phyloP scores from a whole-genome alignment of 352 stramenopile species.

The Halophytophthora batemanensis region DNA sequence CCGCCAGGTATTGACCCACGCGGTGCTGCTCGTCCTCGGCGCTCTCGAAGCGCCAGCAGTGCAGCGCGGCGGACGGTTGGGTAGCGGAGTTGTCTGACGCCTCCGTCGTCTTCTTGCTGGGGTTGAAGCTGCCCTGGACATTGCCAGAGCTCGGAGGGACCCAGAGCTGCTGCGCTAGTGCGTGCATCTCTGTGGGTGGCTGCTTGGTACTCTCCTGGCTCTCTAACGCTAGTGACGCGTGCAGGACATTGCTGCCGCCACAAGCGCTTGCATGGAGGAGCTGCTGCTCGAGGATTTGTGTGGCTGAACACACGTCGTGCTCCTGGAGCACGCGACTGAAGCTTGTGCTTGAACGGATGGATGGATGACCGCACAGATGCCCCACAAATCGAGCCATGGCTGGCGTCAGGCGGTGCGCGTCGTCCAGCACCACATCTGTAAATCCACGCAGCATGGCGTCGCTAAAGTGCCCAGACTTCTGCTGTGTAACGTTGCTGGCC shows the following conservation, averaged over 20 bases:
- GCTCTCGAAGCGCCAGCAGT: slow-evolving; percentile 21
- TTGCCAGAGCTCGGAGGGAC: not conserved
- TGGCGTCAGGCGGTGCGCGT: slow-evolving; percentile 63
- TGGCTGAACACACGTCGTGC: slow-evolving; percentile 27
- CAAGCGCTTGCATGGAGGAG: slow-evolving; percentile 14
- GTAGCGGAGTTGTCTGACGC: not conserved
- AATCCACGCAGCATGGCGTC: slow-evolving; percentile 34
- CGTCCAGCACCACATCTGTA: slow-evolving; percentile 70
- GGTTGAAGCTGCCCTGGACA: not conserved
- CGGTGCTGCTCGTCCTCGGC: slow-evolving; percentile 20
- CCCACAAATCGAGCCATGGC: slow-evolving; percentile 56
- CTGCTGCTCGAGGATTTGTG: slow-evolving; percentile 33
- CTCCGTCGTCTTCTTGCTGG: not conserved
- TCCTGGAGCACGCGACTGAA: slow-evolving; percentile 46
- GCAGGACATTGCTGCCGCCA: slow-evolving; percentile 5
- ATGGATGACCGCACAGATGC: slow-evolving; percentile 31
- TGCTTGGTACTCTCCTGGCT: not conserved
- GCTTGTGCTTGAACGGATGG: slow-evolving; percentile 49
- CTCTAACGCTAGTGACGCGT: slow-evolving; percentile 1
- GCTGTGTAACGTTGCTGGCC: not conserved
- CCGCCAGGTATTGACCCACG: slow-evolving; percentile 20
- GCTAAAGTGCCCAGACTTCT: slow-evolving; percentile 24
- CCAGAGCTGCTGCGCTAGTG: slow-evolving; percentile 23
- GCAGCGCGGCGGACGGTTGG: slow-evolving; percentile 10
- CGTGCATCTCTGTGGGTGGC: slow-evolving; percentile 19